Percentiles rank a stretch among this genome's conserved stretches.
phyloP scores from a whole-genome alignment of 2,329 filamentous ascomycete species.

The Colletotrichum phormii region DNA sequence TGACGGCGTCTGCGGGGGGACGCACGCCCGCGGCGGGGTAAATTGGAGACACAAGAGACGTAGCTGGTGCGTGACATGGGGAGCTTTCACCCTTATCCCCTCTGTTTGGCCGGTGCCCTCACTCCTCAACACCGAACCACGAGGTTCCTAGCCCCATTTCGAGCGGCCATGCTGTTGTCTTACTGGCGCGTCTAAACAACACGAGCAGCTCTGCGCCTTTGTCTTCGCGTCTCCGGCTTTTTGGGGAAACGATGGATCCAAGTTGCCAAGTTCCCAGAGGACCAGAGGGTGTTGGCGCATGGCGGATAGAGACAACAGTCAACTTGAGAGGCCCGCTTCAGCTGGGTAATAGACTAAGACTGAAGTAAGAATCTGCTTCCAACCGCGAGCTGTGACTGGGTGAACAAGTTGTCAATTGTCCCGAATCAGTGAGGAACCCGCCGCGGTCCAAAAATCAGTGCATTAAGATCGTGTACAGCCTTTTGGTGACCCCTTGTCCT shows the following conservation, averaged over 20 bases:
- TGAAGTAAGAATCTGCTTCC: background rate
- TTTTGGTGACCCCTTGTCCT: background rate
- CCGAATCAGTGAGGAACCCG: conserved; percentile 3
- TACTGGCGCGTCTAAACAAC: conserved; percentile 28
- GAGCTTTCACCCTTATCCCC: conserved; percentile 9
- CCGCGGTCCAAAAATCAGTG: background rate
- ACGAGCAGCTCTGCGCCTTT: background rate
- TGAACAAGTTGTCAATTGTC: background rate
- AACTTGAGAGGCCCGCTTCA: conserved; percentile 22
- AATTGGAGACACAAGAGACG: conserved; percentile 27
- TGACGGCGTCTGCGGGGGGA: conserved; percentile 24
- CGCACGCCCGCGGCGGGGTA: conserved; percentile 33
- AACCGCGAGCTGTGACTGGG: background rate
- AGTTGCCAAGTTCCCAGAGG: background rate
- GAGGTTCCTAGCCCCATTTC: background rate
- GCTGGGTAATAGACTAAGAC: background rate
- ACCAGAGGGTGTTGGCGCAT: background rate
- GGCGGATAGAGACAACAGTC: background rate
- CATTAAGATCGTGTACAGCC: background rate
- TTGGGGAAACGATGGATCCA: background rate
- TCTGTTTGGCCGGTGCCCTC: background rate
- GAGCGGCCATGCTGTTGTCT: conserved; percentile 18
- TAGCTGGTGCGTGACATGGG: background rate
- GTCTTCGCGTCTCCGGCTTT: background rate
- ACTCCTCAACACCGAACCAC: conserved; percentile 1